phyloP scores from a whole-genome alignment of 2,329 filamentous ascomycete genomes.

The Leptographium procerum region DNA sequence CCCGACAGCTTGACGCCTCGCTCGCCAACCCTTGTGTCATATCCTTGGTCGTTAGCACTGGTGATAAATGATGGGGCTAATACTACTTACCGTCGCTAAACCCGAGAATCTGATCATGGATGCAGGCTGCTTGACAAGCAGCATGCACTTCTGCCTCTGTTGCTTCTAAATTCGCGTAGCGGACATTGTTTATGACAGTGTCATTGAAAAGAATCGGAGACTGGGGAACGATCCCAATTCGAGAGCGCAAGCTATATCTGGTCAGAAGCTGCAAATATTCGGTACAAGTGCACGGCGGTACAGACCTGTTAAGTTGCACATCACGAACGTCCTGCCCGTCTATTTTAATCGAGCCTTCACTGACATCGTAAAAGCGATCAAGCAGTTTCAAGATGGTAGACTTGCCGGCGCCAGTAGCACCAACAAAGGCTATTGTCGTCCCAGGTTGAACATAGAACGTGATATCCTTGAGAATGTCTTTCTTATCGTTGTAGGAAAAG shows the following conservation, averaged over 20 bases:
- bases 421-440: constrained; percentile 47
- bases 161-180: constrained; percentile 42
- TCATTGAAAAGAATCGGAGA: constrained; percentile 45
- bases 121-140: constrained; percentile 42
- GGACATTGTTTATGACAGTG: constrained; percentile 48
- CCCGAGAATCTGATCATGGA: constrained; percentile 45
- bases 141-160: constrained; percentile 43
- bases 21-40: constrained; percentile 39
- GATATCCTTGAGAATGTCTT: constrained; percentile 43
- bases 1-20: constrained; percentile 50
- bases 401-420: constrained; percentile 48
- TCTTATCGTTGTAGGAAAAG: constrained; percentile 50
- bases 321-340: constrained; percentile 46
- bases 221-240: constrained; percentile 46
- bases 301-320: constrained; percentile 36
- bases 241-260: constrained; percentile 28
- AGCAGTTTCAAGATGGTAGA: constrained; percentile 48
- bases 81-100: constrained; percentile 34
- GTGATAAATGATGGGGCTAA: neutral
- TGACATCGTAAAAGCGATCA: constrained; percentile 48
- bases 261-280: neutral
- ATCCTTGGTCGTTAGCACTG: constrained; percentile 22
- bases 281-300: neutral
- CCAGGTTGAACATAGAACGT: constrained; percentile 39
- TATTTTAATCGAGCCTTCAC: constrained; percentile 38